Conservation (phyloP, 208 protist species). For the Leptomonas seymouri region DNA sequence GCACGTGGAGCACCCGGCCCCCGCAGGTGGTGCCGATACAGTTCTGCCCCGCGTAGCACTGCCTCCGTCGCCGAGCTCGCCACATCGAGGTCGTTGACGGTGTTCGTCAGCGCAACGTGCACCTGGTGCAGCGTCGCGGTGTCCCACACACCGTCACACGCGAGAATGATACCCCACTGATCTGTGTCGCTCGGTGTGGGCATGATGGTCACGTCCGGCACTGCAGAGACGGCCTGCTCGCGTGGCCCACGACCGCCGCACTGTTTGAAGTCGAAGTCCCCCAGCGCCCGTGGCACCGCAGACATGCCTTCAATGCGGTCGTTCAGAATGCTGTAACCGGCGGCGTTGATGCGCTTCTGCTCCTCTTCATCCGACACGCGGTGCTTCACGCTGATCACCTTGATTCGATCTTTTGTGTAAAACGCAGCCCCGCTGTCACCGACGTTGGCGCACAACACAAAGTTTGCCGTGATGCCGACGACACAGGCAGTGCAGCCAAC, state of each 20-base stretch:
- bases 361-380: constrained; percentile 53
- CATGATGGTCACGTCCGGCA: constrained; percentile 72
- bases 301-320: constrained; percentile 81
- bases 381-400: constrained; percentile 64
- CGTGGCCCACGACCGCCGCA: constrained; percentile 48
- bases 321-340: constrained; percentile 56
- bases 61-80: constrained; percentile 52
- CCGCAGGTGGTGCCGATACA: constrained; percentile 34
- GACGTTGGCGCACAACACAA: constrained; percentile 82
- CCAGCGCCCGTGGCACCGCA: constrained; percentile 76
- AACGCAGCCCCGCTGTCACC: constrained; percentile 81
- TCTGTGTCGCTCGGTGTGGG: constrained; percentile 48
- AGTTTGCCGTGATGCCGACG: constrained; percentile 71
- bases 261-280: constrained; percentile 92
- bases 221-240: constrained; percentile 72
- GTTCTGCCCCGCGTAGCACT: constrained; percentile 49
- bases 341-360: constrained; percentile 56
- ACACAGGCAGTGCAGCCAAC: constrained; percentile 84
- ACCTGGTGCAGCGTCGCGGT: constrained; percentile 74
- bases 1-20: constrained; percentile 2
- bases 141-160: constrained; percentile 89
- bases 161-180: constrained; percentile 76
- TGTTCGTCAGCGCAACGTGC: constrained; percentile 74
- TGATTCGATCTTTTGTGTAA: constrained; percentile 50
- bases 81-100: constrained; percentile 67